Conservation (phyloP, 108 stramenopile species). For the Skeletonema grethae region DNA sequence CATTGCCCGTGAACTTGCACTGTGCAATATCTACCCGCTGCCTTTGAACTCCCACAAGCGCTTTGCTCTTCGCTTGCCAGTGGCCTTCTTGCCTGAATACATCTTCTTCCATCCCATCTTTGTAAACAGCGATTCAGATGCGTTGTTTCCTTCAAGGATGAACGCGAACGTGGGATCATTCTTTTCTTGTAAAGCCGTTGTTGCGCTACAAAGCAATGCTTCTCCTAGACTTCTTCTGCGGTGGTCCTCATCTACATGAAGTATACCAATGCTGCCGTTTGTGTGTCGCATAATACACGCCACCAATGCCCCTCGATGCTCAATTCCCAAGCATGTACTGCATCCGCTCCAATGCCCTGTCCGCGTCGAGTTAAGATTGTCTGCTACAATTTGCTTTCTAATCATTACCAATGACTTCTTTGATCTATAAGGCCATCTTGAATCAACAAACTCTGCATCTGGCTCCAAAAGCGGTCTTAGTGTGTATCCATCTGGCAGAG, state of each 20-base stretch:
- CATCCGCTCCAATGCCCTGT: not conserved
- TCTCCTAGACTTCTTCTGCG: constrained; percentile 48
- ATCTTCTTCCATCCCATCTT: constrained; percentile 43
- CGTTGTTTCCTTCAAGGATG: constrained; percentile 55
- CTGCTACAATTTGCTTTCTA: constrained; percentile 16
- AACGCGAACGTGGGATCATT: constrained; percentile 35
- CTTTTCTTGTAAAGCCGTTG: constrained; percentile 16
- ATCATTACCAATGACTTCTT: constrained; percentile 25
- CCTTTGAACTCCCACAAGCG: not conserved
- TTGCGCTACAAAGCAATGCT: constrained; percentile 42
- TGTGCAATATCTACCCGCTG: not conserved
- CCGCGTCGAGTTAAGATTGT: constrained; percentile 18
- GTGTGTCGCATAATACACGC: constrained; percentile 53
- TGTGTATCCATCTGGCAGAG: constrained; percentile 11
- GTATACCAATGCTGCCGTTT: constrained; percentile 54
- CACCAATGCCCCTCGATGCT: constrained; percentile 28
- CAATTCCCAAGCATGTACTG: constrained; percentile 51
- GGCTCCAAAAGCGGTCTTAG: constrained; percentile 14
- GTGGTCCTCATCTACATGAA: constrained; percentile 50
- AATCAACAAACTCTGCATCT: constrained; percentile 31
- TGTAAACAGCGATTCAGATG: constrained; percentile 52
- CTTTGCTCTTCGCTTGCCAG: constrained; percentile 33
- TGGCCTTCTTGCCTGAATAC: constrained; percentile 19
- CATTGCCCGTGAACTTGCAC: no score
- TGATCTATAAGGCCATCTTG: constrained; percentile 25